phyloP scores from a whole-genome alignment of 768 basidiomycete species.

The Sutorius australiensis region DNA sequence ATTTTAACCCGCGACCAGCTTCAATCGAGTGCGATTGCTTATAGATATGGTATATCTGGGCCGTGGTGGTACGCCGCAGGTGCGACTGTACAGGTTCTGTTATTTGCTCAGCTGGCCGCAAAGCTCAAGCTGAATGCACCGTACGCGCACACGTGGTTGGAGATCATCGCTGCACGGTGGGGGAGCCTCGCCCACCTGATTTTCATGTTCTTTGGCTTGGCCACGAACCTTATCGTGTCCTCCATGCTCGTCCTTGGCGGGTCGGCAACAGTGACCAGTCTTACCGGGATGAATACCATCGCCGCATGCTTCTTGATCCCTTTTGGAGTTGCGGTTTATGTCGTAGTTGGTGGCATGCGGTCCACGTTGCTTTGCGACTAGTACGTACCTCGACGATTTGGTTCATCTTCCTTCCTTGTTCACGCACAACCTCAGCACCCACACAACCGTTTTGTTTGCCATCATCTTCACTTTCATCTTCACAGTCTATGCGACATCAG shows the following conservation, averaged over 20 bases:
- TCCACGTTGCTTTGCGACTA: slow-evolving; percentile 85
- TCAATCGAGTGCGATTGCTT: slow-evolving; percentile 81
- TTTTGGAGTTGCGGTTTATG: slow-evolving; percentile 83
- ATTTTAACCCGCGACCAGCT: slow-evolving; percentile 37
- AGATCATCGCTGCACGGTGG: slow-evolving; percentile 81
- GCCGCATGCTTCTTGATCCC: slow-evolving; percentile 92
- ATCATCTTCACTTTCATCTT: slow-evolving; percentile 79
- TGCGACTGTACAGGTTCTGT: slow-evolving; percentile 82
- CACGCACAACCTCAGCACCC: slow-evolving; percentile 50
- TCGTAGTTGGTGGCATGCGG: slow-evolving; percentile 83
- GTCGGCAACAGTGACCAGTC: slow-evolving; percentile 79
- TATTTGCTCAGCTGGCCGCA: slow-evolving; percentile 89
- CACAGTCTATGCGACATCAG: slow-evolving; percentile 76
- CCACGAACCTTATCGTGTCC: slow-evolving; percentile 90
- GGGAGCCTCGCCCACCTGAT: slow-evolving; percentile 73
- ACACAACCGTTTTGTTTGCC: slow-evolving; percentile 80
- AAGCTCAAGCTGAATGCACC: slow-evolving; percentile 93
- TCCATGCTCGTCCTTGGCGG: slow-evolving; percentile 79
- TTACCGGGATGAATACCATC: slow-evolving; percentile 89
- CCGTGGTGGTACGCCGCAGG: slow-evolving; percentile 93
- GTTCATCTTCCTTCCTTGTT: background rate
- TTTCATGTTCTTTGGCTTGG: slow-evolving; percentile 91
- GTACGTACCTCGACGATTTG: slow-evolving; percentile 39
- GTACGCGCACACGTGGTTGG: slow-evolving; percentile 81
- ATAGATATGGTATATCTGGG: slow-evolving; percentile 80